phyloP scores from a whole-genome alignment of 768 basidiomycete genomes.

The Coprinopsis sp. region DNA sequence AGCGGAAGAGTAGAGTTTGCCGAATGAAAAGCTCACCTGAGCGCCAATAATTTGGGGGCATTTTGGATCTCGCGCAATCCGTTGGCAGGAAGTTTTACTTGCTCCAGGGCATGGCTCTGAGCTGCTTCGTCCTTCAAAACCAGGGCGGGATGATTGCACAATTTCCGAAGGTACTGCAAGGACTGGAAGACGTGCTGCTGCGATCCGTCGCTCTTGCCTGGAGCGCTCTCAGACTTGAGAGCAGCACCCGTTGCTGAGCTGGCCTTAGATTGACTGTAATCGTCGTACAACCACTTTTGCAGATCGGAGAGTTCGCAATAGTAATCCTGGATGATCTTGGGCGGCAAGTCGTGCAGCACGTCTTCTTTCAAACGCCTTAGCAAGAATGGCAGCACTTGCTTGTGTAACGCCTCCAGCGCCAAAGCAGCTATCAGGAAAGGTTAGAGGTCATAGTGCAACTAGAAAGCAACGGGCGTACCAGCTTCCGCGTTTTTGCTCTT shows the following conservation, averaged over 20 bases:
- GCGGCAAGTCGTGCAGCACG: slow-evolving; percentile 90
- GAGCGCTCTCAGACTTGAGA: slow-evolving; percentile 44
- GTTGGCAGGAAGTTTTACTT: slow-evolving; percentile 42
- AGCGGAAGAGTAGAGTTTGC: neutral
- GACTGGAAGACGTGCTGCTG: slow-evolving; percentile 96
- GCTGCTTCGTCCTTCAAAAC: slow-evolving; percentile 74
- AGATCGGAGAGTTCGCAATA: slow-evolving; percentile 95
- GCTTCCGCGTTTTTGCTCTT: slow-evolving; percentile 94
- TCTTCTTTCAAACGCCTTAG: slow-evolving; percentile 96
- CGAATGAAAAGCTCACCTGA: slow-evolving; percentile 54
- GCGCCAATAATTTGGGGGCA: slow-evolving; percentile 89
- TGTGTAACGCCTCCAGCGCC: slow-evolving; percentile 93
- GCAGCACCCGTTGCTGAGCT: slow-evolving; percentile 58
- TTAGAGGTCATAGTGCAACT: neutral
- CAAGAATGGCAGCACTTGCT: slow-evolving; percentile 98
- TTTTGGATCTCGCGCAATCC: slow-evolving; percentile 76
- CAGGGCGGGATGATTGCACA: slow-evolving; percentile 95
- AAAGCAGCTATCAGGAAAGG: slow-evolving; percentile 60
- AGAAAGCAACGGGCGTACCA: slow-evolving; percentile 39
- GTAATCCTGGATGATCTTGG: slow-evolving; percentile 99
- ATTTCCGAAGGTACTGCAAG: slow-evolving; percentile 91
- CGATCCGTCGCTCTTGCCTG: slow-evolving; percentile 35
- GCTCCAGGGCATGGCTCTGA: slow-evolving; percentile 51
- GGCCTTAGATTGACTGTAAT: slow-evolving; percentile 81
- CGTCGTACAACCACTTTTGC: slow-evolving; percentile 92